Percentiles rank a stretch among this genome's conserved stretches.
Conservation (phyloP, 2,329 filamentous ascomycete genomes). For the Penicillium concentricum region DNA sequence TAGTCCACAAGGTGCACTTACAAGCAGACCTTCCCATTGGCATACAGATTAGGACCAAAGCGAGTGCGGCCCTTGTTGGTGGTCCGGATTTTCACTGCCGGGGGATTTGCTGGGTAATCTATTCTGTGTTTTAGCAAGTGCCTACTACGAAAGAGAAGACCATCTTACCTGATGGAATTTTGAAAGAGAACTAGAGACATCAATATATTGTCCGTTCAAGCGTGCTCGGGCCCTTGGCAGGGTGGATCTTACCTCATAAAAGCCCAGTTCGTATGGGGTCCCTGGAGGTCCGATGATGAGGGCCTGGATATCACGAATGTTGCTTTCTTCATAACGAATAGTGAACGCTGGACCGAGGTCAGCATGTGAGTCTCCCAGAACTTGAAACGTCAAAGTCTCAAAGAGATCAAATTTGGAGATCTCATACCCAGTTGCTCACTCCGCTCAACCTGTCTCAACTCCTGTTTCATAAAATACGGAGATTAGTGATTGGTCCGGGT, state of each 20-base stretch:
- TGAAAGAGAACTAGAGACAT: conserved; percentile 66
- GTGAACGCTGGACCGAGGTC: conserved; percentile 64
- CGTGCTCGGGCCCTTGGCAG: background rate
- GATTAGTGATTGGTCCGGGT: background rate
- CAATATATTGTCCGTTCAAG: background rate
- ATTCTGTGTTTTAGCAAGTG: conserved; percentile 3
- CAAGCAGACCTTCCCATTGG: conserved; percentile 87
- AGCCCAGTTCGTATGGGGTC: conserved; percentile 94
- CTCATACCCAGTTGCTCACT: conserved; percentile 13
- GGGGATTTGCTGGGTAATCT: conserved; percentile 77
- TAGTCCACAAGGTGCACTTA: conserved; percentile 48
- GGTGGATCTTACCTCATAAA: conserved; percentile 72
- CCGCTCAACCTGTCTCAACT: conserved; percentile 13
- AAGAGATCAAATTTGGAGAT: background rate
- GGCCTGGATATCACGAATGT: conserved; percentile 83
- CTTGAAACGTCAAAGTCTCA: too few relatives aligned
- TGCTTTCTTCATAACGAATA: conserved; percentile 80
- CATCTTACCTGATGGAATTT: conserved; percentile 67
- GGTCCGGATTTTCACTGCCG: conserved; percentile 66
- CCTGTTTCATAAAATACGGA: conserved; percentile 4
- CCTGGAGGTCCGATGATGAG: conserved; percentile 90
- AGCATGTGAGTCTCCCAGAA: conserved; percentile 7
- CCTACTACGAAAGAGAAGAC: background rate
- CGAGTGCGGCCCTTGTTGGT: conserved; percentile 86
- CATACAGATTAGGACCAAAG: conserved; percentile 97